Base-by-base conservation (phyloP, 129 eudicot species). In the Artemisia annua region DNA sequence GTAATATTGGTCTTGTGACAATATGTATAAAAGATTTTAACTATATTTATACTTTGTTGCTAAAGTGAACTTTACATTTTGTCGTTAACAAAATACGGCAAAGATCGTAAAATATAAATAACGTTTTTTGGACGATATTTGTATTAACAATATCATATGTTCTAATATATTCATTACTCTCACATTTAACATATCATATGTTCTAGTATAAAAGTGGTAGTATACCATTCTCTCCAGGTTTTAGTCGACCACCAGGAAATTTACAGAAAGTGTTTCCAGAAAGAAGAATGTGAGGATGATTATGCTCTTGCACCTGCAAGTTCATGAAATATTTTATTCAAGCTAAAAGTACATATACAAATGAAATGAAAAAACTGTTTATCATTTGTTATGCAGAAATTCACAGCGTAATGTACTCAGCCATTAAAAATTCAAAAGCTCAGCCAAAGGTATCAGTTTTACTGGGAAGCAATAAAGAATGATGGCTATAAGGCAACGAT, bases 211-310 rank as follows among this genome's bases (percentile, higher is more conserved):
- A n/a, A n/a, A n/a, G n/a, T n/a, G n/a, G n/a, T n/a, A n/a, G n/a
- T n/a, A 66, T 78, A 94, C 99, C 99, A 67, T 90, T 94, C 84
- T 94, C 99, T 48, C 99, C 99, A 3, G 99, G 99, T 81, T 88
- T 94, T 66, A 94, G 67, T 53, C 97, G 95, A 50, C 99, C 99
- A 51, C 99, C 99, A 17, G 99, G 99, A 75, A 94, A 97, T 69
- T 94, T 90, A 82, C 97, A 90, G 79, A 94, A 90, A 3, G 98
- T 94, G 86, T 94, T 90, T 26, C 98, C 98, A 17, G 90, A 73
- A 69, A 90, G 96, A 71, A 94, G 94, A 83, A 94, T 88, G 79
- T 94, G 97, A 14, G 97, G 99, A 83, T 94, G 99, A 81, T 90
- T 94, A 83, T 94, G 99, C 89, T 94, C 99, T 84, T 94, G 99